phyloP scores from a whole-genome alignment of 208 protist genomes.

The Trypanosoma cruzi region DNA sequence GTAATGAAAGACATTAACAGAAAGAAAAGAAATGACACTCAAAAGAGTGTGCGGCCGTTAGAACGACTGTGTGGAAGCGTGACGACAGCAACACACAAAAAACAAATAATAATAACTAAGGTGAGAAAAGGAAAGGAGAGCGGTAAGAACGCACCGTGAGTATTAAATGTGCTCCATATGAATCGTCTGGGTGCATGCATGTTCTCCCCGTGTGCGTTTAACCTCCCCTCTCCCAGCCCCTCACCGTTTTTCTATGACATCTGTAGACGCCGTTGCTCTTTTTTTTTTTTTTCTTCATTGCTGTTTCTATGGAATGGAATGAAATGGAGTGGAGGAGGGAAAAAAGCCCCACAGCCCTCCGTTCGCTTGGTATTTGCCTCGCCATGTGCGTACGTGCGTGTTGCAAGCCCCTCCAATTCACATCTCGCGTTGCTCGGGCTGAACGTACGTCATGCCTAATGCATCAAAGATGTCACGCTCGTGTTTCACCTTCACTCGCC shows the following conservation, averaged over 20 bases:
- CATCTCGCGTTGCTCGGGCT: slow-evolving; percentile 66
- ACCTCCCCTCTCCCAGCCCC: not conserved
- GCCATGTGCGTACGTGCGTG: not conserved
- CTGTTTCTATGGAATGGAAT: not conserved
- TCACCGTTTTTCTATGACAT: not conserved
- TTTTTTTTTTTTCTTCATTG: slow-evolving; percentile 2
- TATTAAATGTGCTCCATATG: too few relatives aligned
- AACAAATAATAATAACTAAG: not conserved
- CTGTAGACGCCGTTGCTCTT: not conserved
- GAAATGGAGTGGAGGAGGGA: not conserved
- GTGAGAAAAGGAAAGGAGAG: not conserved
- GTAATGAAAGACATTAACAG: not conserved
- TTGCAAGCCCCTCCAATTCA: slow-evolving; percentile 17
- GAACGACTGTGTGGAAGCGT: not conserved
- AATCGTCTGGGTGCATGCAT: not conserved
- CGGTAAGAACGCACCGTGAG: not conserved
- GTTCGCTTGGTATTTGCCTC: too few relatives aligned
- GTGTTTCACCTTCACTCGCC: slow-evolving; percentile 62
- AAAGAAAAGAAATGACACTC: not conserved
- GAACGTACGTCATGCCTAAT: slow-evolving; percentile 77
- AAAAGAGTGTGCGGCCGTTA: too few relatives aligned
- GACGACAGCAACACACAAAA: not conserved
- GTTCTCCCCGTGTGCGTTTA: not conserved
- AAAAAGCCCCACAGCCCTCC: not conserved
- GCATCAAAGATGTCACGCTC: slow-evolving; percentile 84